Conservation (phyloP, 345 rosid genomes). For the Viola odorata region DNA sequence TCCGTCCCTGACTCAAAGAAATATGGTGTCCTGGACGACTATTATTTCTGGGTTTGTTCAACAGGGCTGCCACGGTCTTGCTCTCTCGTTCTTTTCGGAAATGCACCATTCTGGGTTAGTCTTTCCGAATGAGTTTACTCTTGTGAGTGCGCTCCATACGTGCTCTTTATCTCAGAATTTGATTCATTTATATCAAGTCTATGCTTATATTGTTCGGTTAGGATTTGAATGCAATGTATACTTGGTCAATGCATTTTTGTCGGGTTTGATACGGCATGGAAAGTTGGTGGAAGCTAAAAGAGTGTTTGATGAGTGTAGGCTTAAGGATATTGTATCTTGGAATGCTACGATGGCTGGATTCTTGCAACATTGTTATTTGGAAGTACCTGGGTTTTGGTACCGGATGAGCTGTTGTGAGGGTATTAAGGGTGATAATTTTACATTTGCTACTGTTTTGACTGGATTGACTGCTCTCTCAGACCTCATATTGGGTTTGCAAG, state of each 20-base stretch:
- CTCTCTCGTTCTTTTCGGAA: conserved; percentile 29
- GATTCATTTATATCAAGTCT: conserved; percentile 27
- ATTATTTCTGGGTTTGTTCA: conserved; percentile 39
- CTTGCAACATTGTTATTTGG: conserved; percentile 26
- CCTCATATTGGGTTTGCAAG: conserved; percentile 41
- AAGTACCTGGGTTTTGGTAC: conserved; percentile 35
- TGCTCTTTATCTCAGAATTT: conserved; percentile 32
- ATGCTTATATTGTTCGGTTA: conserved; percentile 24
- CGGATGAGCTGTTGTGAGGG: conserved; percentile 33
- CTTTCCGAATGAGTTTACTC: conserved; percentile 41
- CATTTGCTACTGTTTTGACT: conserved; percentile 38
- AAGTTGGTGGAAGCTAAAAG: conserved; percentile 32
- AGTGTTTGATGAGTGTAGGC: conserved; percentile 28
- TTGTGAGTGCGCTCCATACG: conserved; percentile 43
- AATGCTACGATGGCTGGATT: conserved; percentile 50
- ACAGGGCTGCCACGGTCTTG: conserved; percentile 21
- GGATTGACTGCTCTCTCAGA: conserved; percentile 34
- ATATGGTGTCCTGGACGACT: conserved; percentile 48
- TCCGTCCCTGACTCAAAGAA: conserved; percentile 38
- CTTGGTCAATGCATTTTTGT: conserved; percentile 42
- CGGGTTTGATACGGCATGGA: conserved; percentile 43
- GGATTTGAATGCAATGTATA: conserved; percentile 40
- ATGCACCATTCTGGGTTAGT: conserved; percentile 33
- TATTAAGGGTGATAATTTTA: conserved; percentile 44
- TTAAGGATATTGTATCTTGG: conserved; percentile 48